Base-by-base conservation (phyloP, 164 flowering plant genomes). In the Cinnamomum chago region DNA sequence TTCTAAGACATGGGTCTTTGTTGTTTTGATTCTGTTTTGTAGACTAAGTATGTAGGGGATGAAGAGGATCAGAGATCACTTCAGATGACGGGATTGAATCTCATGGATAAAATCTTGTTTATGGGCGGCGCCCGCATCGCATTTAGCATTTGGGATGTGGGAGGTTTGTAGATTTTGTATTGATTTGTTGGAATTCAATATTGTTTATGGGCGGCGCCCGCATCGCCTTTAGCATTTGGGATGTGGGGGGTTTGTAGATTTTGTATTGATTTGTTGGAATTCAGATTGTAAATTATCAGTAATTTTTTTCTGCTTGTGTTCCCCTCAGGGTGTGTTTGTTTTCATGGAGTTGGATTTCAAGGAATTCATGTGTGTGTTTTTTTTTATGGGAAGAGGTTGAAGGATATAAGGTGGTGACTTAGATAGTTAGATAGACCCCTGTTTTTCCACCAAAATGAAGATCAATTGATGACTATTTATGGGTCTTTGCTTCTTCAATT, bases 61-160 rank as follows among this genome's bases (percentile, higher is more conserved):
- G 93, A 87, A 55, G 82, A 89, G 62, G 92, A 88, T 68, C 80
- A 83, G 72, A 88, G 76, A 60, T 5, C 84, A 58, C 69, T 90
- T 76, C 81, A 90, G 73, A 86, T 85, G 93, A 72, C 79, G 65
- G 99, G 98, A 75, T 73, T 95, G 69, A 95, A 90, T 82, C 76
- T 90, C 71, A 89, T 92, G 87, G 92, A 90, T 18, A 95, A 93
- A 78, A 85, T 87, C 15, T 67, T 89, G 55, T 10, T 71, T 4
- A 86, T 95, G 70, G 79, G 76, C 80, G 97, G 90, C 0, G 96
- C 98, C 17, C 79, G 89, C 50, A 92, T 95, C 81, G 86, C 91
- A 35, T 88, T 88, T 72, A 89, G 83, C 68, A 84, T 95, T 69
- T 95, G 99, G 99, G 99, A 95, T 82, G 97, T 95, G 2, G 94